These are phyloP conservation scores for Salvia miltiorrhiza DNA, from an alignment of 257 asterid species.

Conservation along the genomic window DNA sequence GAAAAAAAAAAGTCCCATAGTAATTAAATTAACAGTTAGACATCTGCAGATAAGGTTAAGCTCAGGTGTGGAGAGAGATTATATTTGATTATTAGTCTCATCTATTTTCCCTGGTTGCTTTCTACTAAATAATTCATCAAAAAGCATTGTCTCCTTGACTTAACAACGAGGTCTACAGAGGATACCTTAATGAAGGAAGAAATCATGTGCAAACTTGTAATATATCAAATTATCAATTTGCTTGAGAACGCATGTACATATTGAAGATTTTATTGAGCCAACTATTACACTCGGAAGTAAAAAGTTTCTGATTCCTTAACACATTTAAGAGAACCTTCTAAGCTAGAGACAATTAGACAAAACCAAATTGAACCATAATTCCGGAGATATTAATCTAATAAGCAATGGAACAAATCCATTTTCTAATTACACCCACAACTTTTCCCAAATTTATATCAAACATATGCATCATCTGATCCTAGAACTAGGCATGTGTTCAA, in stretches of 20 bases:
- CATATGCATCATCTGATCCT: not conserved
- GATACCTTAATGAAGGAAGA: not conserved
- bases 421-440: not conserved
- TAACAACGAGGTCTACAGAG: too few species aligned
- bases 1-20: not conserved
- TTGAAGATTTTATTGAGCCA: not conserved
- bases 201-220: not conserved
- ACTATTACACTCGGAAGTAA: not conserved
- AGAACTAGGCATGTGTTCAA: not conserved
- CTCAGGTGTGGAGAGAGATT: not conserved
- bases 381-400: not conserved
- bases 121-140: conserved; percentile 4
- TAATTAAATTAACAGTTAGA: not conserved
- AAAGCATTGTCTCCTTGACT: not conserved
- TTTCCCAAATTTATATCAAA: not conserved
- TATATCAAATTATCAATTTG: not conserved
- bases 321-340: not conserved
- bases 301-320: not conserved
- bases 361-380: not conserved
- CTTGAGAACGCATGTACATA: not conserved
- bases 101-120: not conserved
- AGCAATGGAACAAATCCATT: not conserved
- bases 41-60: not conserved
- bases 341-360: not conserved
- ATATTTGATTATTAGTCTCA: not conserved